These are phyloP conservation scores for Mesembryanthemum crystallinum DNA, from an alignment of 148 eudicot species.

Conservation along the genomic window DNA sequence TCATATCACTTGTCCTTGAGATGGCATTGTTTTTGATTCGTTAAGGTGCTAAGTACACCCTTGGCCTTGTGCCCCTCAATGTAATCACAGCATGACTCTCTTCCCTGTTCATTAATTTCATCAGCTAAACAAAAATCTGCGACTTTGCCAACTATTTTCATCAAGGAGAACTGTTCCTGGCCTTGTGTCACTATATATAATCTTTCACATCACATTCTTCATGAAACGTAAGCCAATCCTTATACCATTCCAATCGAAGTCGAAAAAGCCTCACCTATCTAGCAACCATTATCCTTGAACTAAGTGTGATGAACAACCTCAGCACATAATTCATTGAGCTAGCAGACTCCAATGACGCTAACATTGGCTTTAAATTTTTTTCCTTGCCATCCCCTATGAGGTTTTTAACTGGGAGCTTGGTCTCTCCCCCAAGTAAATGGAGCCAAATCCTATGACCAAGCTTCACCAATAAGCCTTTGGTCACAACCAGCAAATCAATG, in stretches of 20 bases:
- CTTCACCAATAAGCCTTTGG: slow-evolving; percentile 27
- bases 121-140: slow-evolving; percentile 35
- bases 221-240: slow-evolving; percentile 36
- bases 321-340: slow-evolving; percentile 2
- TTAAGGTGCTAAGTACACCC: slow-evolving; percentile 37
- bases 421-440: slow-evolving; percentile 33
- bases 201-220: slow-evolving; percentile 36
- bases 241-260: slow-evolving; percentile 18
- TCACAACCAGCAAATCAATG: slow-evolving; percentile 25
- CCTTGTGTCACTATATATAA: slow-evolving; percentile 31
- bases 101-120: slow-evolving; percentile 28
- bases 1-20: slow-evolving; percentile 28
- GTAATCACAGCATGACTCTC: slow-evolving; percentile 28
- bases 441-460: slow-evolving; percentile 36
- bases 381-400: no score
- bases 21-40: slow-evolving; percentile 33
- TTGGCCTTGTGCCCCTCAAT: slow-evolving; percentile 31
- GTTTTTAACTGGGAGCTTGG: slow-evolving; percentile 20
- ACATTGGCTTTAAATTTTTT: slow-evolving; percentile 35
- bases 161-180: slow-evolving; percentile 30
- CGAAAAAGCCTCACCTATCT: no score
- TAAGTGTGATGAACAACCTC: no score
- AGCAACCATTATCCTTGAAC: no score
- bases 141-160: slow-evolving; percentile 25
- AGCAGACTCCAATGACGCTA: slow-evolving; percentile 36